Base-by-base conservation (phyloP, 78 protist genomes). In the Abeoforma whisleri region DNA sequence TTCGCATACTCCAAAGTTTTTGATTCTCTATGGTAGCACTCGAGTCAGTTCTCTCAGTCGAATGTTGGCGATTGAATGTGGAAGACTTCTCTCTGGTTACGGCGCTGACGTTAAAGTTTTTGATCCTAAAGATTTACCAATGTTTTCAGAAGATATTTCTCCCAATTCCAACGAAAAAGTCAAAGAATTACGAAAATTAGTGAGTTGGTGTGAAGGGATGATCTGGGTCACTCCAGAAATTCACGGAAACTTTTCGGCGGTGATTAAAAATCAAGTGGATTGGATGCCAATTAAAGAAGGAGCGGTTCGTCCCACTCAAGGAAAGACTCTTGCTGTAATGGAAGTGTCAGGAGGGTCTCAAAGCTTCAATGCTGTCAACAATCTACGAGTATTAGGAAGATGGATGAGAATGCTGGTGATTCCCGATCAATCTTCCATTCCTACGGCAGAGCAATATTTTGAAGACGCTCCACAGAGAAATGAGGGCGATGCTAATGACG, bases 261-360 rank as follows among this genome's bases (percentile, higher is more conserved):
- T 79, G 5, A 30, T 79, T 57, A 79, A 79, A 57, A 79, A 79
- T 57, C 83, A 79, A 33, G 57, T 79, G 8, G 83, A 79, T 33
- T 79, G 83, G 83, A 79, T 79, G 31, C 83, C 83, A 57, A 19
- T 79, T 16, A 31, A 19, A n/a, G 57, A 40, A 39, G 83, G 83
- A 22, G 40, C 68, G 22, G 68, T 79, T 30, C 5, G 83, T 22
- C 83, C 83, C 83, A 79, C 83, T 16, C 83, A 79, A 57, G 83
- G 83, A 30, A 40, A 57, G 28, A 79, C 83, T 19, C 16, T 57
- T 22, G 83, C 83, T n/a, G 83, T 79, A 8, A 57, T 79, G 35
- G 62, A 79, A 57, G 83, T 79, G 28, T 22, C 19, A 31, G 83
- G 83, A 22, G 83, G 83, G 12, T 79, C 83, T 39, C 83, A 79